Evolutionary conservation across 305 asterid species (phyloP), one percentile per base, ranked within the genome.

Genomic region (Plantago coronopus): DNA sequence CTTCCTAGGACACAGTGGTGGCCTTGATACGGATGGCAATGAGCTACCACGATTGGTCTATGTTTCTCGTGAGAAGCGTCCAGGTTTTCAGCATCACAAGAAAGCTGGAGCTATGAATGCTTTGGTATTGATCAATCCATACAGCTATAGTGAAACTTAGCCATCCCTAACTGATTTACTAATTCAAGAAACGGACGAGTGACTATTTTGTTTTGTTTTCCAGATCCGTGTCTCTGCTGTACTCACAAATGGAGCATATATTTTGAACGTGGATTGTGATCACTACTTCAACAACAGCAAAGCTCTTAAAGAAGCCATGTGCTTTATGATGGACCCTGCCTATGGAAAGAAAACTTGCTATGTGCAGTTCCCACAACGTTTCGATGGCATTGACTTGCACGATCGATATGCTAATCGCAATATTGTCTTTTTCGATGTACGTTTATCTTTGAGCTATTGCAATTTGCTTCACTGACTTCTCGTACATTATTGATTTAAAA

Each of bases 281-380:
- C 79, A 75, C 71, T 75, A 75, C 54, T 70, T 75, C 50, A 75
- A 75, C 48, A 75, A 75, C 75, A 75, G 76, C 73, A 75, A 75
- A 67, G 79, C 79, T 67, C 69, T 75, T 20, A 75, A 71, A 64
- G 79, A 75, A 67, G 79, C 76, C 47, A 75, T 75, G 79, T 74
- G 79, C 67, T 70, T 75, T 63, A 66, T 75, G 79, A 75, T 75
- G 79, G 79, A 75, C 42, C 79, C 79, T 14, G 71, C 58, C 31
- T 31, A 18, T 51, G 79, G 76, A 57, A 75, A 61, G 76, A 75
- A 67, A 50, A 75, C 76, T 25, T 75, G 79, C 66, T 75, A 75
- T 45, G 79, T 75, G 22, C 79, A 75, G 61, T 75, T 75, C 61
- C 79, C 79, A 16, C 79, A 75, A 27, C 64, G 79, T 45, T 75